These are phyloP conservation scores for Colletotrichum noveboracense DNA, from an alignment of 2,329 filamentous ascomycete species.

Conservation along the genomic window DNA sequence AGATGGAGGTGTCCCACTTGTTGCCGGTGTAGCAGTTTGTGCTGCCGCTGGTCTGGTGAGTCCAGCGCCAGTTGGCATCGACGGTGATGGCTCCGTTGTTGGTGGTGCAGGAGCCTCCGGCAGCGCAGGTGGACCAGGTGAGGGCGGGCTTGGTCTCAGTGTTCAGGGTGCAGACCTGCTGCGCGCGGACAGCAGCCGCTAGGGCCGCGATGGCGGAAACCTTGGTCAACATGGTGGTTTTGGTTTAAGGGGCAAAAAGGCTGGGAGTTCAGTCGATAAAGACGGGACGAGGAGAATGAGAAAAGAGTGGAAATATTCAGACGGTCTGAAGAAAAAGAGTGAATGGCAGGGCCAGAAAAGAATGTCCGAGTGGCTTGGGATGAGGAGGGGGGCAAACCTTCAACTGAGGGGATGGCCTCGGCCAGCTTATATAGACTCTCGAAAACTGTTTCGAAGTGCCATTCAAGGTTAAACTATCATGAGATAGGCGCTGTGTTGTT, in stretches of 20 bases:
- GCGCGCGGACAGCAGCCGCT: slow-evolving; percentile 37
- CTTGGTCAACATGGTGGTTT: slow-evolving; percentile 21
- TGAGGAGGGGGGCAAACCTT: not conserved
- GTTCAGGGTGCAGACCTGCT: slow-evolving; percentile 55
- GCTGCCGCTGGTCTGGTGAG: slow-evolving; percentile 48
- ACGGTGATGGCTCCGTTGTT: slow-evolving; percentile 57
- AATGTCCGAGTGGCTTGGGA: not conserved
- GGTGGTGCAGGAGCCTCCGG: slow-evolving; percentile 52
- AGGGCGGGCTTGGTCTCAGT: slow-evolving; percentile 58
- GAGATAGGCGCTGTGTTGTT: not conserved
- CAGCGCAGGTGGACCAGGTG: slow-evolving; percentile 58
- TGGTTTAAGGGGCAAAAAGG: not conserved
- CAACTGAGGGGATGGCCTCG: not conserved
- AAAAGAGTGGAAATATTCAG: not conserved
- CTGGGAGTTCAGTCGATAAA: not conserved
- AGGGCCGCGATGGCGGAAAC: slow-evolving; percentile 45
- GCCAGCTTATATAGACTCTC: slow-evolving; percentile 16
- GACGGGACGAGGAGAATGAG: not conserved
- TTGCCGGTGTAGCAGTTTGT: slow-evolving; percentile 65
- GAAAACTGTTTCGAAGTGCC: not conserved
- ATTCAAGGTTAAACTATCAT: slow-evolving; percentile 6
- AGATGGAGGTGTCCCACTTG: slow-evolving; percentile 46
- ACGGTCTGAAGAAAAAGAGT: not conserved
- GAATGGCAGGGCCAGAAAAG: not conserved
- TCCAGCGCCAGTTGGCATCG: slow-evolving; percentile 68